Base-by-base conservation (phyloP, 345 rosid species). In the Lepidium didymum region DNA sequence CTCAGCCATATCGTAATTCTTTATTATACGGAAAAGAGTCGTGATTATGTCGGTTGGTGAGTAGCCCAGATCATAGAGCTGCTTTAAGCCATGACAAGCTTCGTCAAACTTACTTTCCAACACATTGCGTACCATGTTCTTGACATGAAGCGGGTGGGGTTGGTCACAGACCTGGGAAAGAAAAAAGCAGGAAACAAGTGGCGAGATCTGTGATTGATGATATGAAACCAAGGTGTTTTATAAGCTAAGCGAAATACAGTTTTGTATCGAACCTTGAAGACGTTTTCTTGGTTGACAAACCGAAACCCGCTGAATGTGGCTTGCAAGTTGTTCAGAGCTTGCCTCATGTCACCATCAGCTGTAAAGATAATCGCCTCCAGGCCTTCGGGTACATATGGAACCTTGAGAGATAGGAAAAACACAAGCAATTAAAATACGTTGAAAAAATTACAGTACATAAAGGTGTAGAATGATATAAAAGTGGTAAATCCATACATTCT, bases 331-430 rank as follows among this genome's bases (percentile, higher is more conserved):
- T 94, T 94, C 78, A 94, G 78, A 19, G 93, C 97, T 79, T 94
- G 99, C 78, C 99, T 87, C 99, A 94, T 94, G 75, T 94, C 99
- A 66, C 99, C 99, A 77, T 94, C 99, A 65, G 96, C 96, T 12
- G 99, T 94, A 81, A 94, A 94, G 74, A 94, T 94, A 66, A 91
- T 85, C 33, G 96, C 95, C 82, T 94, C 99, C 13, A 94, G 96
- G 51, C 99, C 99, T 83, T 91, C 99, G 0, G 97, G 93, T 55
- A 89, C 82, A 80, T 86, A 91, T 0, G 91, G 95, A 69, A 91
- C 97, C 99, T 94, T 78, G 72, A 80, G 45, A 57, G 62, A 72
- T 67, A 25, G 43, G 43, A 49, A 49, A 42, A 77, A 35, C 50
- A 79, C 21, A 2, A 1, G 61, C 23, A 23, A 41, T 58, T 14